Evolutionary conservation across 805 yeast genomes (phyloP).

Genomic region (Saccharomycopsis javanensis): DNA sequence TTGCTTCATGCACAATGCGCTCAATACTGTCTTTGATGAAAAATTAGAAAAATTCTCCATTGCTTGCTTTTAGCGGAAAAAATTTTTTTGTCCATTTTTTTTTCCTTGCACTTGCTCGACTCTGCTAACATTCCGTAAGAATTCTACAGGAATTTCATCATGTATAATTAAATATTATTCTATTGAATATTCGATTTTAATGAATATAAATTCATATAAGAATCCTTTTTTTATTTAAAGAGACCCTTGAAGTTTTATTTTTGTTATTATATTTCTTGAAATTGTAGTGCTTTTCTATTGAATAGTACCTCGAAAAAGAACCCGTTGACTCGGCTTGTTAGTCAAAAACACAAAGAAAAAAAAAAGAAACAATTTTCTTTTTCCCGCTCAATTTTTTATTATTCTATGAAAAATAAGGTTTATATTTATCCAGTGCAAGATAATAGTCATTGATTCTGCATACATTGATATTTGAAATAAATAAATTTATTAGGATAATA

Average conservation of each 20-base stretch:
- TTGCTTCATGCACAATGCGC: background rate
- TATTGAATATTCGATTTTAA: background rate
- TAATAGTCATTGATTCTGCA: background rate
- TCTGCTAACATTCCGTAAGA: background rate
- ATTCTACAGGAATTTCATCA: background rate
- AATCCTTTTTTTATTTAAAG: background rate
- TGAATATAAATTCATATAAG: background rate
- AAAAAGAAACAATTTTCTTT: slow-evolving; percentile 1
- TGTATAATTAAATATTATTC: background rate
- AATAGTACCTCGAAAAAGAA: background rate
- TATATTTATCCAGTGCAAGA: background rate
- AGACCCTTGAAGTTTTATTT: background rate
- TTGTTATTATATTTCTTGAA: background rate
- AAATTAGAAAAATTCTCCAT: background rate
- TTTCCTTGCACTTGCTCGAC: background rate
- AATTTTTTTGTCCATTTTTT: background rate
- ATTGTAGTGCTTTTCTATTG: background rate
- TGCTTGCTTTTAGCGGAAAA: slow-evolving; percentile 2
- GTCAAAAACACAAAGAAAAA: background rate
- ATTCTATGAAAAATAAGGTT: background rate
- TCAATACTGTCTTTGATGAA: background rate
- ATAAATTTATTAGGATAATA: background rate
- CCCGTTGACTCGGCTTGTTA: background rate
- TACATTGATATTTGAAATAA: background rate
- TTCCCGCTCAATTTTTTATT: background rate